Evolutionary conservation across 2,329 filamentous ascomycete genomes (phyloP).

Genomic region (Alternaria solani): DNA sequence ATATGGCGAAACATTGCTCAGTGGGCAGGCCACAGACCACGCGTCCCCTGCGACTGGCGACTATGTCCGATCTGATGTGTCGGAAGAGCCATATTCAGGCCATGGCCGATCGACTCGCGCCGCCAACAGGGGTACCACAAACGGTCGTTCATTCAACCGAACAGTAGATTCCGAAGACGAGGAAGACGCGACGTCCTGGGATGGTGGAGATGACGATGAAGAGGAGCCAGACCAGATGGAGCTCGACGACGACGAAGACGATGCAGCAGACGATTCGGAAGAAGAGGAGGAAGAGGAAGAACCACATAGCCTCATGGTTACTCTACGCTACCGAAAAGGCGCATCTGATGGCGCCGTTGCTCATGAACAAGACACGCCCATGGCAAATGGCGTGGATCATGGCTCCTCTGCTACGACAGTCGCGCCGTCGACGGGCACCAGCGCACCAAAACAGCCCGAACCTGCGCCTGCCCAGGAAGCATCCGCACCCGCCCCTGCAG

Average conservation of each 20-base stretch:
- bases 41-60: conserved; percentile 55
- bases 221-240: conserved; percentile 74
- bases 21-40: conserved; percentile 57
- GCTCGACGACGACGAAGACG: conserved; percentile 55
- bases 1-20: conserved; percentile 69
- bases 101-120: conserved; percentile 56
- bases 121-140: conserved; percentile 27
- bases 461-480: neutral
- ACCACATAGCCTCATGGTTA: conserved; percentile 74
- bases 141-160: conserved; percentile 36
- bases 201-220: conserved; percentile 78
- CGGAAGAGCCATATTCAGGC: conserved; percentile 54
- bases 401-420: neutral
- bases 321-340: conserved; percentile 59
- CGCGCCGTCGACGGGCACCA: conserved; percentile 1
- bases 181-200: conserved; percentile 69
- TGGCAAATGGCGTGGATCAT: conserved; percentile 5
- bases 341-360: conserved; percentile 11
- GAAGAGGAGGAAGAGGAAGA: conserved; percentile 44
- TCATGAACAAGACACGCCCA: neutral
- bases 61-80: conserved; percentile 55
- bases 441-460: conserved; percentile 13
- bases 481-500: neutral
- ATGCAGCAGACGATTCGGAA: conserved; percentile 59
- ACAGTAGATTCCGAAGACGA: conserved; percentile 70